Evolutionary conservation across 768 basidiomycete genomes (phyloP), one percentile per base, ranked within the genome.

Genomic region (Leccinum uliginosum): DNA sequence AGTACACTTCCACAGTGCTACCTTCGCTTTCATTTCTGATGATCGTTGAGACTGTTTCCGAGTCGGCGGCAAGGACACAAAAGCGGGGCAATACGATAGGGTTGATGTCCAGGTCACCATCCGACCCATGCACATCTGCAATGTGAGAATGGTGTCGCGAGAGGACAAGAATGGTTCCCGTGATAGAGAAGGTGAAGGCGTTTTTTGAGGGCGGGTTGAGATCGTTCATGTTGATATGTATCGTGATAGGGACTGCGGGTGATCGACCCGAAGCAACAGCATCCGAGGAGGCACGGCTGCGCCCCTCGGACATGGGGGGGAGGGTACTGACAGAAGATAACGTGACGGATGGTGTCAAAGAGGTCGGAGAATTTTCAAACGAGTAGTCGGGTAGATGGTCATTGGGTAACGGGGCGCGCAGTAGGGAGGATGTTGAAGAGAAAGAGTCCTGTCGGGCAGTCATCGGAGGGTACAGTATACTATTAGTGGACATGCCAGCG

Each of bases 211-310:
- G 82, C 3, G 83, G 80, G 24, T 83, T 75, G 7, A 91, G 74
- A 43, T 91, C 87, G 61, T 89, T 88, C 77, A 91, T 89, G 65
- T 91, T 90, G 57, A 93, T 61, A 66, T 91, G 89, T 9, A 91
- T 71, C 0, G 87, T 89, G 46, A 93, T 77, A 3, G 87, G 85
- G 14, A 77, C 72, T 19, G 78, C 79, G 1, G 89, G 89, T 11
- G 81, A 76, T 29, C 67, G 70, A 51, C 29, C 69, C 27, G 53
- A 50, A 46, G 51, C 43, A 55, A 59, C 51, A 54, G 53, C 68
- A 34, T 72, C 59, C 38, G 77, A 78, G 12, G 75, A 72, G 11
- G 77, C 66, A 48, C 76, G 69, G 52, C 76, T 77, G 47, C 69
- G 67, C 19, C 75, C 71, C 35, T 67, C 72, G 5, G 69, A 67